Conservation (phyloP, 1,139 yeast genomes). For the Hemisphaericaspora lyxosophila region DNA sequence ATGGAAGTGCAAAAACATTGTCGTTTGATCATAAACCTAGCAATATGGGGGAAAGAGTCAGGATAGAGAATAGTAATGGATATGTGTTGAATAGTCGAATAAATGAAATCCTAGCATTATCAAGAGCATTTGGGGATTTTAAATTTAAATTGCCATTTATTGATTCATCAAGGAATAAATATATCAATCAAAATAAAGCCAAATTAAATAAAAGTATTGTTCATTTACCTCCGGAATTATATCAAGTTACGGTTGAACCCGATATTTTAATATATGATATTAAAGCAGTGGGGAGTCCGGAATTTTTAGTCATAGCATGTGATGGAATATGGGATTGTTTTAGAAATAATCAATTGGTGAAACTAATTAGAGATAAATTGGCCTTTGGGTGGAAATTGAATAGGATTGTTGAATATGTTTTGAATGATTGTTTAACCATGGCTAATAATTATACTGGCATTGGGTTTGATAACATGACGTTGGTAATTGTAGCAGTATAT, state of each 20-base stretch:
- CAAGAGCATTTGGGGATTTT: slow-evolving; percentile 78
- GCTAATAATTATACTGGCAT: slow-evolving; percentile 74
- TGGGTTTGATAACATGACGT: slow-evolving; percentile 81
- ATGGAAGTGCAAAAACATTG: slow-evolving; percentile 58
- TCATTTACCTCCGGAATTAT: slow-evolving; percentile 41
- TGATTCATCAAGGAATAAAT: slow-evolving; percentile 33
- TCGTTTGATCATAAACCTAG: slow-evolving; percentile 79
- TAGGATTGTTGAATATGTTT: slow-evolving; percentile 55
- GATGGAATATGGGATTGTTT: slow-evolving; percentile 85
- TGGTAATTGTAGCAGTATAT: slow-evolving; percentile 54
- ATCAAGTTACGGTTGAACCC: slow-evolving; percentile 68
- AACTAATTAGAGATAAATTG: slow-evolving; percentile 56
- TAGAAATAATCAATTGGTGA: slow-evolving; percentile 54
- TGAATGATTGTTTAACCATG: slow-evolving; percentile 69
- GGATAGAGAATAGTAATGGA: slow-evolving; percentile 75
- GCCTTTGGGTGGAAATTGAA: slow-evolving; percentile 58
- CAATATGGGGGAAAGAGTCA: slow-evolving; percentile 68
- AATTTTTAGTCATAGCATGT: slow-evolving; percentile 67
- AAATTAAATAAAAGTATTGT: slow-evolving; percentile 21
- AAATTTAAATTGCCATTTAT: slow-evolving; percentile 55
- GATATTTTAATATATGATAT: slow-evolving; percentile 59
- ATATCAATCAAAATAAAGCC: slow-evolving; percentile 21
- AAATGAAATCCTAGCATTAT: slow-evolving; percentile 69
- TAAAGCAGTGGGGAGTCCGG: slow-evolving; percentile 35
- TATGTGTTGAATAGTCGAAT: slow-evolving; percentile 67